Evolutionary conservation across 352 stramenopile genomes (phyloP), one percentile per base, ranked within the genome.

Genomic region (Halophytophthora polymorphica): DNA sequence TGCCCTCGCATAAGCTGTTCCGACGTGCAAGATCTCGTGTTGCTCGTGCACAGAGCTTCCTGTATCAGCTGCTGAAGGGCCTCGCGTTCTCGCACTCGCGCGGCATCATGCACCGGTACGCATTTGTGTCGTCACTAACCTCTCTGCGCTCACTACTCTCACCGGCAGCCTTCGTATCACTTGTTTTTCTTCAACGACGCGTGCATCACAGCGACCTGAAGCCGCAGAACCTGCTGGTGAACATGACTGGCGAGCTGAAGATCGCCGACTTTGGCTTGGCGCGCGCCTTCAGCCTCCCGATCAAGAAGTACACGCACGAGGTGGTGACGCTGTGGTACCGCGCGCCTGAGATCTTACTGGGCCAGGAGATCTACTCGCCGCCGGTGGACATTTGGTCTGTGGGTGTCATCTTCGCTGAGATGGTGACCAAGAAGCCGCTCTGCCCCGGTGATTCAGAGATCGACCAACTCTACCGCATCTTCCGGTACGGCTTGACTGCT

Each of bases 251-350:
- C 34, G 80, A 84, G 40, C 80, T 99, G 19, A 99, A 99, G 68
- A 96, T 99, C 38, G 96, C 96, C n/a, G 97, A 99, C 69, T 99
- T 99, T 68, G 97, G 96, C 8, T 75, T 99, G 8, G 97, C 96
- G 14, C 74, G 97, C 17, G 96, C 95, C 6, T 99, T 98, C 63
- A 98, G 94, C 64, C 86, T 98, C 33, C 97, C 97, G 1, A 97
- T 99, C 39, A 94, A 97, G 25, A 97, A 96, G 39, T 94, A 99
- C 58, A 99, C 96, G 18, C 96, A 99, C 60, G 97, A 99, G 64
- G 83, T 99, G 29, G 96, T 99, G 6, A 99, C 97, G 38, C 82
- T 99, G 8, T 99, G 97, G 97, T 99, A 99, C 69, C 90, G 97
- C 12, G 91, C 96, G 19, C 97, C 97, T 0, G 97, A 99, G 77